A percentile compares a stretch with the other conserved stretches of the same genome.
phyloP scores from a whole-genome alignment of 73 alveolate species.

The Paramecium octaurelia region DNA sequence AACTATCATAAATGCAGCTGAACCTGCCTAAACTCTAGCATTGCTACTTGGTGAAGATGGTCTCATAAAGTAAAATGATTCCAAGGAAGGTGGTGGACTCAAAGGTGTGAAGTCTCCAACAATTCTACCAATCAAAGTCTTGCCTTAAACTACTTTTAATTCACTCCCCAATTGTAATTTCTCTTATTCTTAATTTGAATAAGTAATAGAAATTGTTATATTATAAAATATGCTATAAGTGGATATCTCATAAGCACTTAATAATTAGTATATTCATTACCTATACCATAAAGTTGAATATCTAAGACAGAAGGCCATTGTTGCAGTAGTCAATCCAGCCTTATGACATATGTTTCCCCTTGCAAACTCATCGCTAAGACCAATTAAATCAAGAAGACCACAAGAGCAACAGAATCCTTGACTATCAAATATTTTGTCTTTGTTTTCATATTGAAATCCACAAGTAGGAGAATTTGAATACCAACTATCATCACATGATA shows the following conservation, averaged over 20 bases:
- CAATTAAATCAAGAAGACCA: neutral
- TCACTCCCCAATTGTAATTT: neutral
- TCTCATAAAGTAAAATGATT: neutral
- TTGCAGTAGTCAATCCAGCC: neutral
- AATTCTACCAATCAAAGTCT: constrained; percentile 6
- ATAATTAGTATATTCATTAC: neutral
- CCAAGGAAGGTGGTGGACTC: neutral
- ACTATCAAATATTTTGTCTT: constrained; percentile 25
- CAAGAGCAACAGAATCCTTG: constrained; percentile 42
- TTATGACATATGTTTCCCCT: neutral
- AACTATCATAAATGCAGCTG: neutral
- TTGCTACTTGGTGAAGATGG: constrained; percentile 5
- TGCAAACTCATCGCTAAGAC: neutral
- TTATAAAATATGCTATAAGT: neutral
- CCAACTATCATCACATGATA: constrained; percentile 30
- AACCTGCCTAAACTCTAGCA: neutral
- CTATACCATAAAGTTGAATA: constrained; percentile 40
- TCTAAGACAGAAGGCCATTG: constrained; percentile 47
- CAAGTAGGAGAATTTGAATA: constrained; percentile 21
- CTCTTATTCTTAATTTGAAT: neutral
- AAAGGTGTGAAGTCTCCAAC: constrained; percentile 39
- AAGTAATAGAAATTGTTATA: neutral
- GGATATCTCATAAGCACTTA: neutral
- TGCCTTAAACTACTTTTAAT: neutral
- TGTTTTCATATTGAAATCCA: constrained; percentile 2